A percentile compares a stretch with the other conserved stretches of the same genome.
Conservation (phyloP, 140 eudicot species). For the Flaveria floridana region DNA sequence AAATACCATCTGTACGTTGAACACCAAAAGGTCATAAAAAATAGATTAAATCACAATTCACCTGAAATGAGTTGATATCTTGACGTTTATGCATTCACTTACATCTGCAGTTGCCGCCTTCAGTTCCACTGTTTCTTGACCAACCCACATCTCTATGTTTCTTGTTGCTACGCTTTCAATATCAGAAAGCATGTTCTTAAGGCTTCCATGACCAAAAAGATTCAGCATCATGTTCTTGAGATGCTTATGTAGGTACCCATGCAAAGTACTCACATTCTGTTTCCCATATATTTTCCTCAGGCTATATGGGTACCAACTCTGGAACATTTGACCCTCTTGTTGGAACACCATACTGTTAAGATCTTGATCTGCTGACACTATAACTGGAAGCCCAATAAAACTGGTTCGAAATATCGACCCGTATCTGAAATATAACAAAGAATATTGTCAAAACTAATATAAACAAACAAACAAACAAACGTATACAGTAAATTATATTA, state of each 20-base stretch:
- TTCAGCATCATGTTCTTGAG: slow-evolving; percentile 74
- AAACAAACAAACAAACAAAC: too few relatives aligned
- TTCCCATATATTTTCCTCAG: slow-evolving; percentile 59
- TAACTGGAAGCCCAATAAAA: slow-evolving; percentile 61
- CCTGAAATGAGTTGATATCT: too few relatives aligned
- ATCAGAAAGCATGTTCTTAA: slow-evolving; percentile 66
- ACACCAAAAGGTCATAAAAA: background rate
- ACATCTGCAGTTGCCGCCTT: slow-evolving; percentile 66
- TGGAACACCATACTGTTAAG: slow-evolving; percentile 59
- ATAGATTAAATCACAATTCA: background rate
- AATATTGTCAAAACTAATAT: background rate
- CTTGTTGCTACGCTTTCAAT: slow-evolving; percentile 51
- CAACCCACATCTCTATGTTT: slow-evolving; percentile 51
- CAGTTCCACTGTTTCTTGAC: slow-evolving; percentile 44
- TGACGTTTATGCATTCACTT: slow-evolving; percentile 23
- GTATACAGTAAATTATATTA: too few relatives aligned
- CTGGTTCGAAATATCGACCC: slow-evolving; percentile 76
- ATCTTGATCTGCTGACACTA: slow-evolving; percentile 65
- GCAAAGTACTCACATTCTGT: slow-evolving; percentile 69
- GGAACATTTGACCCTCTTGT: slow-evolving; percentile 64
- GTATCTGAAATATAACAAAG: slow-evolving; percentile 40
- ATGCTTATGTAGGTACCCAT: slow-evolving; percentile 79
- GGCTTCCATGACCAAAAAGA: slow-evolving; percentile 65
- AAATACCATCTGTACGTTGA: slow-evolving; percentile 68
- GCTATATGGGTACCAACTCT: slow-evolving; percentile 81